Base-by-base conservation (phyloP, 495 filamentous ascomycete species). In the Hyaloscypha variabilis region DNA sequence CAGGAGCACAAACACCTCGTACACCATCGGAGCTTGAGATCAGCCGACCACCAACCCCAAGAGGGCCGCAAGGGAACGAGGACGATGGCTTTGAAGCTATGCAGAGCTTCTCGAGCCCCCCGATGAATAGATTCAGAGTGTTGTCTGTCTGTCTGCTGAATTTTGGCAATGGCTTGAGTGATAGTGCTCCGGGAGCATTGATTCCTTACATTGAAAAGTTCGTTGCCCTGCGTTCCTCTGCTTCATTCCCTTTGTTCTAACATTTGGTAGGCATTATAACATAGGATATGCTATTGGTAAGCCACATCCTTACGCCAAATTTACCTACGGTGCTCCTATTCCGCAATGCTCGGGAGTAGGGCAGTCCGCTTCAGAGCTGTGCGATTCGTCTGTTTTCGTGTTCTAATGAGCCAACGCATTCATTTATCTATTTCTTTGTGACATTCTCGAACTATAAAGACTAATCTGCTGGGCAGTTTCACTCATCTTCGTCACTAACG, bases 401-500 rank as follows among this genome's bases (percentile, higher is more conserved):
- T n/a, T n/a, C n/a, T n/a, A n/a, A n/a, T n/a, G n/a, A n/a, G n/a
- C n/a, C n/a, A n/a, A n/a, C n/a, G n/a, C n/a, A n/a, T n/a, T n/a
- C n/a, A n/a, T n/a, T n/a, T n/a, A n/a, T n/a, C n/a, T n/a, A n/a
- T n/a, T n/a, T n/a, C n/a, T n/a, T n/a, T n/a, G n/a, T n/a, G n/a
- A n/a, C n/a, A n/a, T n/a, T n/a, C n/a, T n/a, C n/a, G n/a, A n/a
- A n/a, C n/a, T n/a, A n/a, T n/a, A n/a, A 36, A 6, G 31, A 13
- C 31, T 36, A 36, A 36, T 36, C 13, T 13, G 31, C 31, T 36
- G 31, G 31, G 13, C 31, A 36, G 31, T 93, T 26, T 92, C 91
- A 13, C 75, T 93, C 8, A 88, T 96, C 69, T 95, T 94, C 79
- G 83, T 97, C 28, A 81, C 87, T 49, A 91, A 90, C 67, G 91